phyloP scores from a whole-genome alignment of 2,329 filamentous ascomycete genomes.

The Fusarium pseudonygamai region DNA sequence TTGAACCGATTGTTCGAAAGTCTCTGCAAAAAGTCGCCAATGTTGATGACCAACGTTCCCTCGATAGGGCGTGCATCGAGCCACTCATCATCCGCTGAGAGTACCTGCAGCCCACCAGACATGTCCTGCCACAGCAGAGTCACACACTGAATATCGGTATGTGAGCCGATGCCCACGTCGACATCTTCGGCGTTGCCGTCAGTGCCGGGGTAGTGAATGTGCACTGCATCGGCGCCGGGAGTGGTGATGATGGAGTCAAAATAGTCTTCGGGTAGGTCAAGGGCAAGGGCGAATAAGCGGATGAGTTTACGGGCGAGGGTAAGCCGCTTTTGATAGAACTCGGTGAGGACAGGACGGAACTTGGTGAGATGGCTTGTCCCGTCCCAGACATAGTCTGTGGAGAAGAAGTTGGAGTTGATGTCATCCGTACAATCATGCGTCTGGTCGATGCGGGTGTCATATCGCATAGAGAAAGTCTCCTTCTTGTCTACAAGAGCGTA shows the following conservation, averaged over 20 bases:
- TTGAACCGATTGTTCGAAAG: not conserved
- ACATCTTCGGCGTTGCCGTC: not conserved
- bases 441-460: slow-evolving; percentile 2
- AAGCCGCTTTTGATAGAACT: slow-evolving; percentile 5
- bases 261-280: not conserved
- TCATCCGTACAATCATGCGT: not conserved
- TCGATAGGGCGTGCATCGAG: not conserved
- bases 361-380: not conserved
- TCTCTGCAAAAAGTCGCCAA: slow-evolving; percentile 5
- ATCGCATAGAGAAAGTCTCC: slow-evolving; percentile 14
- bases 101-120: slow-evolving; percentile 2
- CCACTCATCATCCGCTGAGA: slow-evolving; percentile 13
- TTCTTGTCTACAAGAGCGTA: not conserved
- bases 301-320: slow-evolving; percentile 3
- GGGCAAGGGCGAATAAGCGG: slow-evolving; percentile 3
- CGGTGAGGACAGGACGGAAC: not conserved
- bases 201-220: slow-evolving; percentile 5
- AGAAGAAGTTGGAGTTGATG: slow-evolving; percentile 2
- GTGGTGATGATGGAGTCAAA: slow-evolving; percentile 8
- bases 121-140: slow-evolving; percentile 21
- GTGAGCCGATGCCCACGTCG: slow-evolving; percentile 4
- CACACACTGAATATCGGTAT: slow-evolving; percentile 8
- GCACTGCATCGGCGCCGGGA: slow-evolving; percentile 4
- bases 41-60: slow-evolving; percentile 7
- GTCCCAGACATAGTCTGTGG: slow-evolving; percentile 7